Conservation (phyloP, 2,329 filamentous ascomycete species). For the Saccharata proteae region DNA sequence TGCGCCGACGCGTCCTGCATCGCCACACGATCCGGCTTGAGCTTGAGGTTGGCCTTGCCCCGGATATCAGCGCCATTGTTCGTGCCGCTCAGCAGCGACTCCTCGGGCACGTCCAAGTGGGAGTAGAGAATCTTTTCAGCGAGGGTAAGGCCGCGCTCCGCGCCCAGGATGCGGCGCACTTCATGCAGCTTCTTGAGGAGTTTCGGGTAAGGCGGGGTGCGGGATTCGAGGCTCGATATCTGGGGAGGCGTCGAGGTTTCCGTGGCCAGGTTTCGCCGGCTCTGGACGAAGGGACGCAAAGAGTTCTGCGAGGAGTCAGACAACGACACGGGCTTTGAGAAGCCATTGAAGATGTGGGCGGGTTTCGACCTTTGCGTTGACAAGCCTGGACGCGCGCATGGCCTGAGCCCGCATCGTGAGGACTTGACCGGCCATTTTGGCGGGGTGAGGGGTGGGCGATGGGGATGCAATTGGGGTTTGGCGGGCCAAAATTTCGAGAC, state of each 20-base stretch:
- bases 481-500: slow-evolving; percentile 8
- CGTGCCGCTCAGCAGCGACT: slow-evolving; percentile 72
- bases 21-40: slow-evolving; percentile 93
- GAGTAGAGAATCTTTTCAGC: slow-evolving; percentile 98
- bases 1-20: slow-evolving; percentile 99
- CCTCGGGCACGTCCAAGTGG: slow-evolving; percentile 80
- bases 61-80: slow-evolving; percentile 74
- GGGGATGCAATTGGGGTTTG: slow-evolving; percentile 4
- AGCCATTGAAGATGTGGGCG: not conserved
- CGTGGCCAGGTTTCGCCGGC: slow-evolving; percentile 22
- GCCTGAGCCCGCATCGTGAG: slow-evolving; percentile 23
- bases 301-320: slow-evolving; percentile 16
- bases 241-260: slow-evolving; percentile 16
- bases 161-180: slow-evolving; percentile 62
- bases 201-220: slow-evolving; percentile 69
- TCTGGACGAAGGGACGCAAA: slow-evolving; percentile 12
- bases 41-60: slow-evolving; percentile 83
- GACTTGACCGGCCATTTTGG: slow-evolving; percentile 9
- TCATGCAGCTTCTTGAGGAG: slow-evolving; percentile 65
- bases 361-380: slow-evolving; percentile 20
- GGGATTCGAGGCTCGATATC: slow-evolving; percentile 34
- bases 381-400: slow-evolving; percentile 18
- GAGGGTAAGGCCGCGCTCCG: slow-evolving; percentile 57
- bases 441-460: slow-evolving; percentile 2
- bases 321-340: slow-evolving; percentile 1